Conservation (phyloP, 1,284 basidiomycete genomes). For the Moesziomyces sp. region DNA sequence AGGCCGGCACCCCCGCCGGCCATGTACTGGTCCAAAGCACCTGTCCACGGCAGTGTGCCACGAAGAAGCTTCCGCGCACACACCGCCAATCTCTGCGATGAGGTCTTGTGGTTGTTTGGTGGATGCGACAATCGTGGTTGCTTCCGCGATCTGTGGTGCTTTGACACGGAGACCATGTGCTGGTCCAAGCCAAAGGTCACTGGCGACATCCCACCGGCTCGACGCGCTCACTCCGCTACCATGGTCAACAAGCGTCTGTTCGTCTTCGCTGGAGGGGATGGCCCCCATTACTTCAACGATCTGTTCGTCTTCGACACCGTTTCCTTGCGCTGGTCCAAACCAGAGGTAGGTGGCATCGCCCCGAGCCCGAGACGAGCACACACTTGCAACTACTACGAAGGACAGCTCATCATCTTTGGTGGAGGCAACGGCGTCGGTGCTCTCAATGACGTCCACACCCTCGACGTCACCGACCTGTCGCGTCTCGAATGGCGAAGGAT, state of each 20-base stretch:
- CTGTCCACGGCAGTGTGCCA: conserved; percentile 81
- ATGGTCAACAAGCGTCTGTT: conserved; percentile 81
- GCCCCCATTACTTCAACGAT: conserved; percentile 73
- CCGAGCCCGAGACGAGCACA: conserved; percentile 84
- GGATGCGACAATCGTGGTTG: conserved; percentile 84
- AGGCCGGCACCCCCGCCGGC: conserved; percentile 58
- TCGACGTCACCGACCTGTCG: conserved; percentile 76
- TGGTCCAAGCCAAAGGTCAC: conserved; percentile 73
- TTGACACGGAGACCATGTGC: conserved; percentile 89
- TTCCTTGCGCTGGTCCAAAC: conserved; percentile 48
- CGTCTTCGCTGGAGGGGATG: conserved; percentile 87
- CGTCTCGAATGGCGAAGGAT: conserved; percentile 74
- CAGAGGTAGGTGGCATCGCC: conserved; percentile 58
- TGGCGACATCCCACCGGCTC: conserved; percentile 70
- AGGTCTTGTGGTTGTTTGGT: conserved; percentile 85
- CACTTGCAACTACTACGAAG: conserved; percentile 80
- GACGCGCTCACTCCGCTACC: conserved; percentile 87
- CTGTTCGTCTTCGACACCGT: conserved; percentile 84
- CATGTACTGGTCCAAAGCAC: conserved; percentile 88
- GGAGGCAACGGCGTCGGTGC: conserved; percentile 89
- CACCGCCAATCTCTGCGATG: conserved; percentile 83
- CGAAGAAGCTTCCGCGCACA: conserved; percentile 82
- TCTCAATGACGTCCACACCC: conserved; percentile 87
- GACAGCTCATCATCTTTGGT: conserved; percentile 85
- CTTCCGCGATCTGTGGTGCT: conserved; percentile 82